These are phyloP conservation scores for Blastocystis sp. DNA, from an alignment of 352 stramenopile genomes.

Conservation along the genomic window DNA sequence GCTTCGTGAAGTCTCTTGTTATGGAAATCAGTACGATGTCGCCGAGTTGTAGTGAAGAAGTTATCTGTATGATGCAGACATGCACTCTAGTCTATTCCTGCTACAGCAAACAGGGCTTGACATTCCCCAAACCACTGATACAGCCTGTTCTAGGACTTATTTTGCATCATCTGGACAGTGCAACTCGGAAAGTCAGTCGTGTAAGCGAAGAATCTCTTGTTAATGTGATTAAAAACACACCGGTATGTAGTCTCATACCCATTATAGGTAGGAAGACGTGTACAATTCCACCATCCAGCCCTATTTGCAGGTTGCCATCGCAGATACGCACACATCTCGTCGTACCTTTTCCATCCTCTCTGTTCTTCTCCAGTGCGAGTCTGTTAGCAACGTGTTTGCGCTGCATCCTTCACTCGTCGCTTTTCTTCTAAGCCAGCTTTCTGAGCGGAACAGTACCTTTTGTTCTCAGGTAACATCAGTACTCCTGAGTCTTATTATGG, in stretches of 20 bases:
- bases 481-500: not conserved
- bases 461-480: constrained; percentile 45
- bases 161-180: not conserved
- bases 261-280: not conserved
- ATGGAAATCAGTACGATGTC: not conserved
- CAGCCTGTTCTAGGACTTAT: not conserved
- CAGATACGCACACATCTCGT: not conserved
- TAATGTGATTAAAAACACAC: not conserved
- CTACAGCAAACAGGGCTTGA: not conserved
- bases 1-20: not conserved
- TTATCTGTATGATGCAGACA: not conserved
- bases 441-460: constrained; percentile 13
- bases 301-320: not conserved
- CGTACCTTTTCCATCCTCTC: not conserved
- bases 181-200: not conserved
- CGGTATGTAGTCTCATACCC: not conserved
- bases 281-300: not conserved
- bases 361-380: not conserved
- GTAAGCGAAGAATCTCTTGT: not conserved
- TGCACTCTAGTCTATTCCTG: not conserved
- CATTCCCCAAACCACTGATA: not conserved
- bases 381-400: not conserved
- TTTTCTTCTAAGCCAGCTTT: not conserved
- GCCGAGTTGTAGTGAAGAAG: not conserved
- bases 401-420: not conserved